Evolutionary conservation across 768 basidiomycete genomes (phyloP).

Genomic region (Calocybe gangraenosa): DNA sequence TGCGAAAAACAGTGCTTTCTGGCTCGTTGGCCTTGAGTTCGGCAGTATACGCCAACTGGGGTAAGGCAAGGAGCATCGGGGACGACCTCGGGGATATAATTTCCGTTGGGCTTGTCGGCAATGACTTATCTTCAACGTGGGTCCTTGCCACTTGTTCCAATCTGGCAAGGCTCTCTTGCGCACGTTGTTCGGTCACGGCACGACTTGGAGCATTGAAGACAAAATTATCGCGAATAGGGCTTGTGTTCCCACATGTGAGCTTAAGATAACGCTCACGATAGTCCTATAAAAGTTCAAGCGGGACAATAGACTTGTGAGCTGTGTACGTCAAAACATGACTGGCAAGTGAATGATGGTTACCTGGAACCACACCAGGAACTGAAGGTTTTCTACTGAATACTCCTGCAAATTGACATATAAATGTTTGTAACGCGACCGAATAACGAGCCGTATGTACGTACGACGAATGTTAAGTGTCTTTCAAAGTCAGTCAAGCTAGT

Average conservation of each 20-base stretch:
- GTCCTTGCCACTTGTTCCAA: constrained; percentile 19
- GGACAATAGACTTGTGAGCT: background rate
- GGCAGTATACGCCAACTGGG: constrained; percentile 4
- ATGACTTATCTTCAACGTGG: background rate
- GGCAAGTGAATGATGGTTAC: constrained; percentile 13
- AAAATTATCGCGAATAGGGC: constrained; percentile 21
- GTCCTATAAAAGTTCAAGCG: constrained; percentile 20
- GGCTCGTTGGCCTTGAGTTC: constrained; percentile 3
- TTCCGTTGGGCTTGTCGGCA: constrained; percentile 4
- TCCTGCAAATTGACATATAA: constrained; percentile 24
- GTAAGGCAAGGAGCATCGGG: constrained; percentile 15
- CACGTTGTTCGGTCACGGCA: constrained; percentile 8
- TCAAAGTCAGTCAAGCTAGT: constrained; percentile 29
- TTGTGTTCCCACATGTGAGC: constrained; percentile 17
- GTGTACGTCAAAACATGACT: constrained; percentile 3
- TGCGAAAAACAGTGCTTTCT: constrained; percentile 13
- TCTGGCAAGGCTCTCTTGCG: constrained; percentile 10
- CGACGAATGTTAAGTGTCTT: constrained; percentile 22
- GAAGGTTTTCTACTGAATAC: constrained; percentile 27
- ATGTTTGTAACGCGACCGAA: constrained; percentile 10
- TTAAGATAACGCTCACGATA: constrained; percentile 31
- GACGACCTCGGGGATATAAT: constrained; percentile 6
- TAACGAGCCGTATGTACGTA: constrained; percentile 17
- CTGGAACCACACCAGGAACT: constrained; percentile 33
- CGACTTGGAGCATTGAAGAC: constrained; percentile 10